Conservation (phyloP, 768 basidiomycete genomes). For the Tricholoma matsutake region DNA sequence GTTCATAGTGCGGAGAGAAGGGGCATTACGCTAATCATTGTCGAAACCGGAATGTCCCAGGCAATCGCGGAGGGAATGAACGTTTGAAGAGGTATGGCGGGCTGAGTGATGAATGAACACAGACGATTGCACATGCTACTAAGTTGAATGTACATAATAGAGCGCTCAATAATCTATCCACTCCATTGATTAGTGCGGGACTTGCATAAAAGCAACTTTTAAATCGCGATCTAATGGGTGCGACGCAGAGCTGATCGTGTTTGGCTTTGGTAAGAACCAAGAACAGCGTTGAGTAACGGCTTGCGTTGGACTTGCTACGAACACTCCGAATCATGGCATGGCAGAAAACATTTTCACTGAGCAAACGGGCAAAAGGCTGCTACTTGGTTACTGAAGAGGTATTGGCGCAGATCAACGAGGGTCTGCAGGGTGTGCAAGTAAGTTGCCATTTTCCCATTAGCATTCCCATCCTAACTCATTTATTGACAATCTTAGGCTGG, state of each 20-base stretch:
- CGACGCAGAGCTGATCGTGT: background rate
- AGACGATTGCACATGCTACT: background rate
- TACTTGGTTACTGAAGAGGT: conserved; percentile 85
- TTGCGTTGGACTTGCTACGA: background rate
- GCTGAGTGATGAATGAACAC: conserved; percentile 2
- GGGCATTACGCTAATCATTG: conserved; percentile 97
- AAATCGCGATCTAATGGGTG: background rate
- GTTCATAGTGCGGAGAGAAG: conserved; percentile 75
- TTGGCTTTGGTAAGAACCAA: background rate
- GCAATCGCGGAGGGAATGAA: conserved; percentile 83
- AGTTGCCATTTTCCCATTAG: conserved; percentile 4
- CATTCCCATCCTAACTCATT: background rate
- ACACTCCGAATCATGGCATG: conserved; percentile 61
- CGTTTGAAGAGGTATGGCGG: conserved; percentile 42
- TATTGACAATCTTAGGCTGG: conserved; percentile 55
- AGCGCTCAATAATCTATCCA: background rate
- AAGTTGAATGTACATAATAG: background rate
- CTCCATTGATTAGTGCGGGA: background rate
- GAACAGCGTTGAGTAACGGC: too few relatives aligned
- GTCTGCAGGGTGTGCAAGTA: conserved; percentile 66
- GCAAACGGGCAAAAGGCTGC: conserved; percentile 58
- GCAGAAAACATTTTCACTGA: conserved; percentile 80
- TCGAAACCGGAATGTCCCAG: conserved; percentile 86
- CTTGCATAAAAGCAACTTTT: background rate
- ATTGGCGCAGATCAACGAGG: conserved; percentile 59